A percentile compares a stretch with the other conserved stretches of the same genome.
phyloP scores from a whole-genome alignment of 345 rosid genomes.

The Aegle marmelos region DNA sequence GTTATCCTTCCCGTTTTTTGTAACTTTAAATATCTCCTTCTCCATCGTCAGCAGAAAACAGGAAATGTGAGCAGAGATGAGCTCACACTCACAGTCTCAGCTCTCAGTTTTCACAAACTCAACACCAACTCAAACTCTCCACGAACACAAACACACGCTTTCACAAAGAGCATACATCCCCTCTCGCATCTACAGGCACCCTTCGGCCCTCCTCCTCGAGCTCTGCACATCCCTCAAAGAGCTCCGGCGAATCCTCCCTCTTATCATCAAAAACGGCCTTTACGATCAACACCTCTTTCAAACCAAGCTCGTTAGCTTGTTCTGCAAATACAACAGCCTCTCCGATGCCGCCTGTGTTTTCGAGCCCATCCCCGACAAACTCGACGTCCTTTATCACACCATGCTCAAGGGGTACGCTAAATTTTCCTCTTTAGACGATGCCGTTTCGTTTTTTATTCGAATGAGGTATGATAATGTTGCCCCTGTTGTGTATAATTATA shows the following conservation, averaged over 20 bases:
- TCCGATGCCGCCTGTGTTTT: slow-evolving; percentile 70
- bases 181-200: slow-evolving; percentile 65
- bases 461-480: slow-evolving; percentile 58
- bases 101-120: slow-evolving; percentile 18
- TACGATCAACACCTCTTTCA: slow-evolving; percentile 56
- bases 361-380: slow-evolving; percentile 51
- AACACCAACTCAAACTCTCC: background rate
- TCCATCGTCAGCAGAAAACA: background rate
- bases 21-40: no score
- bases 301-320: slow-evolving; percentile 77
- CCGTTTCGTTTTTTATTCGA: slow-evolving; percentile 47
- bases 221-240: slow-evolving; percentile 52
- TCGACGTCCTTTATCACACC: slow-evolving; percentile 69
- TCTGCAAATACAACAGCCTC: slow-evolving; percentile 63
- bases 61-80: slow-evolving; percentile 17
- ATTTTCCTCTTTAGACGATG: slow-evolving; percentile 43
- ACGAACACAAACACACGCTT: slow-evolving; percentile 27
- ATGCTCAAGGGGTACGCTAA: slow-evolving; percentile 78
- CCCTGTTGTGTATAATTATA: slow-evolving; percentile 70
- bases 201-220: slow-evolving; percentile 71
- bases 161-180: slow-evolving; percentile 63
- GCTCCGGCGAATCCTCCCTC: slow-evolving; percentile 65
- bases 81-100: slow-evolving; percentile 9
- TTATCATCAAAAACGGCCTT: slow-evolving; percentile 61
- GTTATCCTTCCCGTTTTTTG: background rate